Conservation (phyloP, 1,139 yeast species). For the Nakaseomyces nivariensis region DNA sequence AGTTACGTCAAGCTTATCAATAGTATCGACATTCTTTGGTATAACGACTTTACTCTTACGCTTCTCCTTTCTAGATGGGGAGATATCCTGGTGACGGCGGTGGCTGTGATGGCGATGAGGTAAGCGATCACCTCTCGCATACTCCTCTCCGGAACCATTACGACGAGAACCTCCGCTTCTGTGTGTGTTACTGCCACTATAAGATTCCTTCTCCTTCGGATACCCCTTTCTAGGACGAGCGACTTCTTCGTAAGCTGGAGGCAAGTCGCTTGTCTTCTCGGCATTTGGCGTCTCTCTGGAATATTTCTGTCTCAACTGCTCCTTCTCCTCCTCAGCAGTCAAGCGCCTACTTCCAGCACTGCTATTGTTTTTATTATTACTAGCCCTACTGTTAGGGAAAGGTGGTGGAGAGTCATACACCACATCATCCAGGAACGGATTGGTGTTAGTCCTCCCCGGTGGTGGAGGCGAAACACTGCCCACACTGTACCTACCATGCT, state of each 20-base stretch:
- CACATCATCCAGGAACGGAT: conserved; percentile 22
- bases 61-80: conserved; percentile 29
- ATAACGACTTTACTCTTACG: conserved; percentile 41
- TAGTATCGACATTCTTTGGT: conserved; percentile 58
- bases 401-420: not conserved
- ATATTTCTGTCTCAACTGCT: conserved; percentile 25
- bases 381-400: not conserved
- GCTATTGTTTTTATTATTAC: too few species aligned
- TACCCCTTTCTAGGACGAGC: conserved; percentile 34
- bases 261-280: conserved; percentile 17
- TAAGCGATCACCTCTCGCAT: not conserved
- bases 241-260: conserved; percentile 65
- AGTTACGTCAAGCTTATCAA: conserved; percentile 90
- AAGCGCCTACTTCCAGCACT: conserved; percentile 15
- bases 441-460: conserved; percentile 9
- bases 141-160: not conserved
- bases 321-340: conserved; percentile 30
- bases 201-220: conserved; percentile 15
- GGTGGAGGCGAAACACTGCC: conserved; percentile 3
- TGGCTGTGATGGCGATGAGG: conserved; percentile 4
- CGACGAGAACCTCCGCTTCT: conserved; percentile 1
- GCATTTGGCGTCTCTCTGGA: conserved; percentile 10
- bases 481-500: not conserved
- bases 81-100: conserved; percentile 2
- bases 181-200: not conserved